Conservation (phyloP, 1,284 basidiomycete species). For the Taiwanofungus camphoratus region DNA sequence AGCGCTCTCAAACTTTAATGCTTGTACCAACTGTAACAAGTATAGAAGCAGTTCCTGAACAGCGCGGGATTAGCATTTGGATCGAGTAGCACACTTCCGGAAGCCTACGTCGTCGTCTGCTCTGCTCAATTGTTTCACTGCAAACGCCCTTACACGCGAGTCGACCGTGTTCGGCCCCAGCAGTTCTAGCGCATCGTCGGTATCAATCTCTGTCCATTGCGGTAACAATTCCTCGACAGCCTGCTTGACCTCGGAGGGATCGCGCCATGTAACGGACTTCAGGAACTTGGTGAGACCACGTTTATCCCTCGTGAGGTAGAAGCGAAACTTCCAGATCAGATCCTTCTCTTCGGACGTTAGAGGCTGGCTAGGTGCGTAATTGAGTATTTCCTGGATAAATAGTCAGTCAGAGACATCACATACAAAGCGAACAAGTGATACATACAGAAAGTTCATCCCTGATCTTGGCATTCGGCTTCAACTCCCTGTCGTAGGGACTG, state of each 20-base stretch:
- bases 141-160: constrained; percentile 88
- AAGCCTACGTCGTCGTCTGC: constrained; percentile 88
- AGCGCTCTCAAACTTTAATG: constrained; percentile 88
- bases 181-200: constrained; percentile 93
- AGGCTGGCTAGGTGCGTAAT: constrained; percentile 85
- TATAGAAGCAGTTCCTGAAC: constrained; percentile 86
- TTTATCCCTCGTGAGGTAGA: constrained; percentile 89
- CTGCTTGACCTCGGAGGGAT: constrained; percentile 94
- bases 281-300: constrained; percentile 95
- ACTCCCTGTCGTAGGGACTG: constrained; percentile 90
- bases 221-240: constrained; percentile 95
- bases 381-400: constrained; percentile 72
- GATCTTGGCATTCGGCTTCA: constrained; percentile 95
- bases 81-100: constrained; percentile 1
- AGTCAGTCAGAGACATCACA: too few species aligned
- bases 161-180: constrained; percentile 90
- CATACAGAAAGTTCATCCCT: constrained; percentile 88
- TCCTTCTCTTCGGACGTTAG: constrained; percentile 93
- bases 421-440: constrained; percentile 7
- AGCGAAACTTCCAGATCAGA: constrained; percentile 97
- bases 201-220: constrained; percentile 96
- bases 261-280: constrained; percentile 97
- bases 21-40: constrained; percentile 94
- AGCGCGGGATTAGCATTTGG: background rate
- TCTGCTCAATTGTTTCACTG: constrained; percentile 83